Conservation (phyloP, 2,329 filamentous ascomycete genomes). For the Mollisia scopiformis region DNA sequence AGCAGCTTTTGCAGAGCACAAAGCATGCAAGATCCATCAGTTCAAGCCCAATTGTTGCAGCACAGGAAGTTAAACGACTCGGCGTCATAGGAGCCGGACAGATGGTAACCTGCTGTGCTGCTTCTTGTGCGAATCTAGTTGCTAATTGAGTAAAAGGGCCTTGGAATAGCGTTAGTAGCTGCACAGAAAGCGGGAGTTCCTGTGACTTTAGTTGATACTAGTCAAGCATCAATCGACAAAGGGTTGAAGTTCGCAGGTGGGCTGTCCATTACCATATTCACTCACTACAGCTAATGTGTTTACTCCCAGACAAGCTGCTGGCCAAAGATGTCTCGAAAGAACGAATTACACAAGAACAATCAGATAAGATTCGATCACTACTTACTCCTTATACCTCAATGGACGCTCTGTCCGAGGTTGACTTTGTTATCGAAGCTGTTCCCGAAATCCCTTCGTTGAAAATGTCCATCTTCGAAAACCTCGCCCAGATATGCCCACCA, state of each 20-base stretch:
- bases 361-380: conserved; percentile 71
- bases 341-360: conserved; percentile 79
- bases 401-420: conserved; percentile 77
- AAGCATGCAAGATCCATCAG: conserved; percentile 63
- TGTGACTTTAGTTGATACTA: conserved; percentile 84
- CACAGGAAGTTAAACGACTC: conserved; percentile 79
- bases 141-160: conserved; percentile 60
- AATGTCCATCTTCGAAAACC: conserved; percentile 79
- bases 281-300: neutral
- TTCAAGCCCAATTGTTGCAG: conserved; percentile 60
- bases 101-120: conserved; percentile 65
- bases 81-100: conserved; percentile 95
- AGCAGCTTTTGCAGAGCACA: conserved; percentile 25
- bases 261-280: conserved; percentile 19
- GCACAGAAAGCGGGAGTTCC: conserved; percentile 82
- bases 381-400: conserved; percentile 73
- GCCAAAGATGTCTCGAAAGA: conserved; percentile 91
- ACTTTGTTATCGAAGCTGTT: conserved; percentile 98
- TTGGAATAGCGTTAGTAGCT: conserved; percentile 94
- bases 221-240: conserved; percentile 83
- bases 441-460: conserved; percentile 91
- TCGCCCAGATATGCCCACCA: conserved; percentile 79
- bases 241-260: conserved; percentile 85
- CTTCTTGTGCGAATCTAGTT: neutral
- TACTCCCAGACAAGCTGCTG: conserved; percentile 78